Percentiles rank a stretch among this genome's conserved stretches.
phyloP scores from a whole-genome alignment of 306 rosid species.

The Vicia sativa region DNA sequence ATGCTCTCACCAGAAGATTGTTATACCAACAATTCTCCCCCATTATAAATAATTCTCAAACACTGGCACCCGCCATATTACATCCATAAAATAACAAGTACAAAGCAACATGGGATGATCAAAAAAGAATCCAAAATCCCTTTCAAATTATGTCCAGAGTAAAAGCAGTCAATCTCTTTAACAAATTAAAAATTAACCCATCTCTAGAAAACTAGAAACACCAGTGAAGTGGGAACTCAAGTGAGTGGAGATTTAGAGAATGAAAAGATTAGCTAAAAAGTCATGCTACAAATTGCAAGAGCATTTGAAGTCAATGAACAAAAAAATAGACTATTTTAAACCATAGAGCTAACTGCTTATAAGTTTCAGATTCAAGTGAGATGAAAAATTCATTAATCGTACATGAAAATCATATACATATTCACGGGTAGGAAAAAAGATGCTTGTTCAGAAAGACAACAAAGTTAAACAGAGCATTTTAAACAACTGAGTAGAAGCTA shows the following conservation, averaged over 20 bases:
- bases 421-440: slow-evolving; percentile 12
- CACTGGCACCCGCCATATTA: slow-evolving; percentile 10
- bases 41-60: slow-evolving; percentile 17
- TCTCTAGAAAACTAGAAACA: slow-evolving; percentile 14
- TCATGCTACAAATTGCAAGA: slow-evolving; percentile 16
- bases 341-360: slow-evolving; percentile 22
- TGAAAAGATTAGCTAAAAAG: slow-evolving; percentile 12
- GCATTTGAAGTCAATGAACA: slow-evolving; percentile 5
- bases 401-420: slow-evolving; percentile 13
- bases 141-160: slow-evolving; percentile 15
- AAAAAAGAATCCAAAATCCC: slow-evolving; percentile 15
- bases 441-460: slow-evolving; percentile 12
- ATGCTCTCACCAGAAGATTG: slow-evolving; percentile 25
- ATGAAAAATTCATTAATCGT: slow-evolving; percentile 14
- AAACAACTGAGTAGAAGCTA: slow-evolving; percentile 19
- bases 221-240: slow-evolving; percentile 14
- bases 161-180: neutral
- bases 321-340: slow-evolving; percentile 13
- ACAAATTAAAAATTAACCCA: slow-evolving; percentile 22
- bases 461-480: slow-evolving; percentile 29
- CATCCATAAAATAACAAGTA: slow-evolving; percentile 15
- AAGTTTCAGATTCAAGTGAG: slow-evolving; percentile 20
- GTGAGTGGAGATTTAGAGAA: slow-evolving; percentile 15
- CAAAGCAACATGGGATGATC: slow-evolving; percentile 6
- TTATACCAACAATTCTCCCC: slow-evolving; percentile 3